Conservation (phyloP, 148 eudicot species). For the Dianthus caryophyllus region DNA sequence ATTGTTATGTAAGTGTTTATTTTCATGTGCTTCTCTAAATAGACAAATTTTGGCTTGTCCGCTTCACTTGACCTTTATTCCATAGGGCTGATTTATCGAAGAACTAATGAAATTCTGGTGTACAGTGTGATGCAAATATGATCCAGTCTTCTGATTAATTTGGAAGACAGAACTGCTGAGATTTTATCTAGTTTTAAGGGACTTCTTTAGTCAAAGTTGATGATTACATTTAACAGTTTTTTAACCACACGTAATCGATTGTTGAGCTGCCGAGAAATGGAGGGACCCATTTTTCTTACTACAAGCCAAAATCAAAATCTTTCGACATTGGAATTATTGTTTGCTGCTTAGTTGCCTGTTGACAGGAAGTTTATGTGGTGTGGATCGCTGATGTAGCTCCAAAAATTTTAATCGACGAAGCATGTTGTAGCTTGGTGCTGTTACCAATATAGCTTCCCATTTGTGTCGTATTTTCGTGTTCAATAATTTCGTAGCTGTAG, state of each 20-base stretch:
- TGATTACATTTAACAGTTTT: too few relatives aligned
- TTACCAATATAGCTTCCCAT: too few relatives aligned
- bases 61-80: too few relatives aligned
- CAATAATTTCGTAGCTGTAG: neutral
- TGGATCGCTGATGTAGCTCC: neutral
- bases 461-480: neutral
- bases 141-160: too few relatives aligned
- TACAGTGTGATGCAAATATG: too few relatives aligned
- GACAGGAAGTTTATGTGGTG: neutral
- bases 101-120: too few relatives aligned
- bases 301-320: too few relatives aligned
- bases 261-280: too few relatives aligned
- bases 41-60: too few relatives aligned
- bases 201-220: neutral
- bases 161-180: too few relatives aligned
- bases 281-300: too few relatives aligned
- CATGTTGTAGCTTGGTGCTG: neutral
- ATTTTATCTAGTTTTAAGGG: neutral
- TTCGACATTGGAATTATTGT: neutral
- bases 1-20: neutral
- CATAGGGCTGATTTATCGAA: too few relatives aligned
- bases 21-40: neutral
- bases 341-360: neutral
- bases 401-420: neutral
- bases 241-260: neutral